Conservation (phyloP, 2,329 filamentous ascomycete species). For the Xylariaceae sp. region DNA sequence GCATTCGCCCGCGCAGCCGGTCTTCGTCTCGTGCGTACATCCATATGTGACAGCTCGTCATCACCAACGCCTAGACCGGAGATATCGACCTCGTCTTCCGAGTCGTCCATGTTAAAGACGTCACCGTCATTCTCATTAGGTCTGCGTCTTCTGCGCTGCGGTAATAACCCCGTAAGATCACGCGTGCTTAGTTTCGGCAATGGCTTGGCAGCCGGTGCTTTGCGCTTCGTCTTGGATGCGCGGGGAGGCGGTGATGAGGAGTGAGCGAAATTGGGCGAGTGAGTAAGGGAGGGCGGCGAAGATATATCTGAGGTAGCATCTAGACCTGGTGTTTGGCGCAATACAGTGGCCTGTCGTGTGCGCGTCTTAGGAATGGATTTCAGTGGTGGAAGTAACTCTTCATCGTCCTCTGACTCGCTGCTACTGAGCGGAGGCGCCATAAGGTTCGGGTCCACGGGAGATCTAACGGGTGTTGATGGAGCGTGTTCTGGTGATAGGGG, state of each 20-base stretch:
- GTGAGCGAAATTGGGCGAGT: slow-evolving; percentile 54
- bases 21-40: slow-evolving; percentile 35
- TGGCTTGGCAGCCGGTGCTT: slow-evolving; percentile 31
- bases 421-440: slow-evolving; percentile 54
- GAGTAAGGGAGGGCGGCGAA: slow-evolving; percentile 60
- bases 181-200: slow-evolving; percentile 48
- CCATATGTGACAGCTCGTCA: slow-evolving; percentile 50
- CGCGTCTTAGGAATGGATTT: slow-evolving; percentile 46
- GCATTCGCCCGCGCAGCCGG: slow-evolving; percentile 30
- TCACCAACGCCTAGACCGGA: slow-evolving; percentile 47
- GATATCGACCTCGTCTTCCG: slow-evolving; percentile 45
- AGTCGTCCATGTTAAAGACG: slow-evolving; percentile 38
- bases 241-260: slow-evolving; percentile 28
- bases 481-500: slow-evolving; percentile 13
- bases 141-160: slow-evolving; percentile 44
- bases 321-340: slow-evolving; percentile 35
- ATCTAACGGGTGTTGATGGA: slow-evolving; percentile 36
- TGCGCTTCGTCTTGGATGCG: slow-evolving; percentile 31
- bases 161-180: slow-evolving; percentile 49
- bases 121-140: slow-evolving; percentile 33
- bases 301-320: slow-evolving; percentile 50
- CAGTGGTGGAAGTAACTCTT: slow-evolving; percentile 48
- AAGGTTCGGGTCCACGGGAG: slow-evolving; percentile 41
- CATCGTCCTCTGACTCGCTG: slow-evolving; percentile 41
- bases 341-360: slow-evolving; percentile 24